phyloP scores from a whole-genome alignment of 345 rosid species.

The Combretum micranthum region DNA sequence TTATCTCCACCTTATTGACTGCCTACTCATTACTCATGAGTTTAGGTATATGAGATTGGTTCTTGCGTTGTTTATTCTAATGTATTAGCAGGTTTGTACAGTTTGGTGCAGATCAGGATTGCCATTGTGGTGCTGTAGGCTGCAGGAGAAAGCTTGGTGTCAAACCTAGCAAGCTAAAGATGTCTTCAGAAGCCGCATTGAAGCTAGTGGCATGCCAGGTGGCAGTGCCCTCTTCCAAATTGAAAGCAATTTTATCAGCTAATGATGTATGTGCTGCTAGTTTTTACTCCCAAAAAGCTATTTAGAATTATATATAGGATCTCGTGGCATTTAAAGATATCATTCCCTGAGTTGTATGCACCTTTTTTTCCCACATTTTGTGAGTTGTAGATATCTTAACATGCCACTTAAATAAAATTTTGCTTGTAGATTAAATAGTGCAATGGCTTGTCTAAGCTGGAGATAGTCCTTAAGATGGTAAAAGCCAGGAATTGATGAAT shows the following conservation, averaged over 20 bases:
- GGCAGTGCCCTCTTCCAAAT: constrained; percentile 47
- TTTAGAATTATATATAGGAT: not conserved
- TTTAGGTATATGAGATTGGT: not conserved
- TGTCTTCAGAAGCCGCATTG: constrained; percentile 52
- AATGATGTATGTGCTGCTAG: constrained; percentile 28
- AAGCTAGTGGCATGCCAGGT: constrained; percentile 61
- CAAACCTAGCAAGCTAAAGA: constrained; percentile 58
- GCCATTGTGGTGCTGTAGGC: constrained; percentile 71
- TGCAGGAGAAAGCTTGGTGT: constrained; percentile 83
- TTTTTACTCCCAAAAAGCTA: not conserved
- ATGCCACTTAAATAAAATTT: too few species aligned
- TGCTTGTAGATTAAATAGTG: too few species aligned
- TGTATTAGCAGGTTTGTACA: constrained; percentile 86
- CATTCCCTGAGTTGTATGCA: not conserved
- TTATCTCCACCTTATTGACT: too few species aligned
- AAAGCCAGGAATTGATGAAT: too few species aligned
- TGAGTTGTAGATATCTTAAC: too few species aligned
- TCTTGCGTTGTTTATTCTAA: constrained; percentile 24
- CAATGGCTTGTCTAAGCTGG: too few species aligned
- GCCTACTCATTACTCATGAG: too few species aligned
- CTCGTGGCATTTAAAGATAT: too few species aligned
- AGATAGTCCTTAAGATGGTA: too few species aligned
- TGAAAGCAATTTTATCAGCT: constrained; percentile 38
- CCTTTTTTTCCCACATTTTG: too few species aligned
- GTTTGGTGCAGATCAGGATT: constrained; percentile 97